These are phyloP conservation scores for Capsella bursapastoris DNA, from an alignment of 345 rosid genomes.

Conservation along the genomic window DNA sequence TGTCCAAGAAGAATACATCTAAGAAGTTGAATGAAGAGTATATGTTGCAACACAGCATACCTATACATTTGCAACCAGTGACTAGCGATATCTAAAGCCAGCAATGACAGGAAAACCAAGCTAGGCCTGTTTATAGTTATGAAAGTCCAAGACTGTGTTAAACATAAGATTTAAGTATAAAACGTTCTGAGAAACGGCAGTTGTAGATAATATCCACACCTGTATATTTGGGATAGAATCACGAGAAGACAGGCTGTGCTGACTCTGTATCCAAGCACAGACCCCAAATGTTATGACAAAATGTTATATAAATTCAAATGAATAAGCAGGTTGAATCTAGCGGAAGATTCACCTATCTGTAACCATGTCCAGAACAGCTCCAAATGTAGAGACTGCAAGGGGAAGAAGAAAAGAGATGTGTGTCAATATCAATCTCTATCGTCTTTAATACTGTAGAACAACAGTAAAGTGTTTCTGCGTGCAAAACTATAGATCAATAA, in stretches of 20 bases:
- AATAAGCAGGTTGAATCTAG: not conserved
- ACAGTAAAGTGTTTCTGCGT: not conserved
- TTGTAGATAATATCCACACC: constrained; percentile 42
- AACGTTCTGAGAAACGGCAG: not conserved
- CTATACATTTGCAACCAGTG: constrained; percentile 99
- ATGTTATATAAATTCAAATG: not conserved
- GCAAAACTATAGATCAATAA: not conserved
- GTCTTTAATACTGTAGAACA: not conserved
- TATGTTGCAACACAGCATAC: constrained; percentile 43
- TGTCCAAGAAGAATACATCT: constrained; percentile 10
- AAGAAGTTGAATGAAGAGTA: constrained; percentile 8
- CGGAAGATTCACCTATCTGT: constrained; percentile 72
- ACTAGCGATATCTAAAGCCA: constrained; percentile 88
- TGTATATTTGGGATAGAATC: constrained; percentile 84
- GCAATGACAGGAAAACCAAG: constrained; percentile 76
- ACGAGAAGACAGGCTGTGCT: constrained; percentile 96
- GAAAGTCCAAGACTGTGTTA: constrained; percentile 14
- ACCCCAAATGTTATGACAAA: not conserved
- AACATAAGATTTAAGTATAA: not conserved
- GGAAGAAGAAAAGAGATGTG: constrained; percentile 25
- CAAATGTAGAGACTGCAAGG: constrained; percentile 85
- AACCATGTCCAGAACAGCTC: constrained; percentile 97
- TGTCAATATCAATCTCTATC: constrained; percentile 24
- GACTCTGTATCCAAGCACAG: constrained; percentile 60
- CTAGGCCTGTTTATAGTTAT: constrained; percentile 71